Conservation (phyloP, 2,329 filamentous ascomycete genomes). For the Phoma sp. region DNA sequence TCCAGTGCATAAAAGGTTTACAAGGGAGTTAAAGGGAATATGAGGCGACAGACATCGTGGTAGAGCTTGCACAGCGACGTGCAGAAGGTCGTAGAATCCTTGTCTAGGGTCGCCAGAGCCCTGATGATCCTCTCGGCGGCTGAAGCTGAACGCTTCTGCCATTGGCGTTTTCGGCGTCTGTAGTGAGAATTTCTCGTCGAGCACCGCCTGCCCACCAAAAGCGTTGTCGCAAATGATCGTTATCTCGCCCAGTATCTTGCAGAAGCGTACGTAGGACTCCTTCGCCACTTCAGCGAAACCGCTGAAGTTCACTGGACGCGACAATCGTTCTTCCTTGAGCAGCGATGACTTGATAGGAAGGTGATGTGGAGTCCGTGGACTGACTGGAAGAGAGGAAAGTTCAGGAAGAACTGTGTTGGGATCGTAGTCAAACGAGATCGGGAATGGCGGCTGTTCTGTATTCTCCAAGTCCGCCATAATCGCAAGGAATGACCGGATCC, state of each 20-base stretch:
- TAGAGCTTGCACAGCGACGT: slow-evolving; percentile 92
- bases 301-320: slow-evolving; percentile 64
- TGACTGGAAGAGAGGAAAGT: slow-evolving; percentile 38
- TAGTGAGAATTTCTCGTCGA: slow-evolving; percentile 93
- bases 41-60: slow-evolving; percentile 91
- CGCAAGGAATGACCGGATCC: slow-evolving; percentile 89
- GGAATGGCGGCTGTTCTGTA: slow-evolving; percentile 83
- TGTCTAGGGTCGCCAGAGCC: slow-evolving; percentile 82
- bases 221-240: slow-evolving; percentile 96
- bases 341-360: slow-evolving; percentile 45
- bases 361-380: slow-evolving; percentile 41
- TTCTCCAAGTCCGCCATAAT: slow-evolving; percentile 94
- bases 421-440: slow-evolving; percentile 65
- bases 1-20: slow-evolving; percentile 93
- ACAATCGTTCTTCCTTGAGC: slow-evolving; percentile 68
- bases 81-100: slow-evolving; percentile 91
- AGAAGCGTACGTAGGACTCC: slow-evolving; percentile 89
- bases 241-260: slow-evolving; percentile 93
- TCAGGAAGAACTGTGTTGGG: slow-evolving; percentile 50
- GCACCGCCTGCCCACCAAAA: slow-evolving; percentile 91
- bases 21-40: slow-evolving; percentile 89
- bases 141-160: slow-evolving; percentile 90
- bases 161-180: slow-evolving; percentile 93
- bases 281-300: slow-evolving; percentile 76
- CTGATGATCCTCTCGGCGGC: slow-evolving; percentile 78